Evolutionary conservation across 768 basidiomycete species (phyloP), one percentile per base, ranked within the genome.

Genomic region (Tricholoma matsutake): DNA sequence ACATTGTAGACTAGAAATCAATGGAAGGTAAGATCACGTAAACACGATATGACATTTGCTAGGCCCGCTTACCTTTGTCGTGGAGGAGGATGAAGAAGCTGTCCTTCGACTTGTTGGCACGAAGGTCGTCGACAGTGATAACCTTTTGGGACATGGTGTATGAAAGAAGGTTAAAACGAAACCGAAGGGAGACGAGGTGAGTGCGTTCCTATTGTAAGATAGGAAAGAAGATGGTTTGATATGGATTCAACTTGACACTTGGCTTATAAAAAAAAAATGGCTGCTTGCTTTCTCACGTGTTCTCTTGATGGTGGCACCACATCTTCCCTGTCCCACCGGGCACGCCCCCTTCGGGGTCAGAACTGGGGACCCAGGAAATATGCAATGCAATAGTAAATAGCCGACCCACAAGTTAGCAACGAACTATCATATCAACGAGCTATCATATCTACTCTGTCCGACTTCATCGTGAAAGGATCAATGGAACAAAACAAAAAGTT

Each of bases 21-120:
- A 57, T 63, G 58, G 45, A 57, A 59, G 60, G 69, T 75, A 52
- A 70, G 68, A 45, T 61, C 35, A 73, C 73, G 73, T 78, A 76
- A 67, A 57, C 63, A 65, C n/a, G 43, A 34, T 29, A 22, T 65
- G 45, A 25, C 22, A 25, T 25, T n/a, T 25, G 22, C 22, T 73
- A 74, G 75, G 79, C 64, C 63, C 61, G 52, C 67, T 60, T 64
- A 93, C 94, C 93, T 72, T 96, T 96, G 71, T 84, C 86, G 75
- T 91, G 85, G 64, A 98, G 75, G 67, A 96, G 85, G 72, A 96
- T 74, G 76, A 86, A 96, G 67, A 97, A 78, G 64, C 77, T 85
- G 61, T 92, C 86, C 77, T 90, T 91, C 57, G 81, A 79, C 65
- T 76, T 83, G 82, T 96, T 84, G 57, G 81, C 80, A 67, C 92